Conservation (phyloP, 495 filamentous ascomycete genomes). For the Neurospora sp. region DNA sequence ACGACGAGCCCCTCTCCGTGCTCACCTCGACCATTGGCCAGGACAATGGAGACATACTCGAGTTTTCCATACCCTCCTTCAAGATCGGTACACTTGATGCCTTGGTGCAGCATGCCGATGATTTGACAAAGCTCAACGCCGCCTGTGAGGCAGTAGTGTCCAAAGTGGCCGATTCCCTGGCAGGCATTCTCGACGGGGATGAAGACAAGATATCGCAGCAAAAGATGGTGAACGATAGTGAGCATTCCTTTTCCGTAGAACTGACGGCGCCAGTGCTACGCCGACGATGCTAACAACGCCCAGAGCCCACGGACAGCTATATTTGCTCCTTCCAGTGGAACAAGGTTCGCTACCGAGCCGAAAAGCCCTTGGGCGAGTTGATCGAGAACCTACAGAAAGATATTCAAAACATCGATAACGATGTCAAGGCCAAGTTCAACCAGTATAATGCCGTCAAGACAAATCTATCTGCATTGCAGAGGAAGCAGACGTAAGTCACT, state of each 20-base stretch:
- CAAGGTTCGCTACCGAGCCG: slow-evolving; percentile 89
- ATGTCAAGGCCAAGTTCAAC: slow-evolving; percentile 84
- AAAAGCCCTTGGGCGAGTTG: slow-evolving; percentile 76
- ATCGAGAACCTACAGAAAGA: slow-evolving; percentile 85
- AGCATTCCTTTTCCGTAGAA: slow-evolving; percentile 15
- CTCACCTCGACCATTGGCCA: slow-evolving; percentile 59
- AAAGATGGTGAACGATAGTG: slow-evolving; percentile 95
- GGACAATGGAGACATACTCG: slow-evolving; percentile 66
- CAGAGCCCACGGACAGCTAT: slow-evolving; percentile 91
- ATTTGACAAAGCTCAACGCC: slow-evolving; percentile 75
- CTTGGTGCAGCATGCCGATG: slow-evolving; percentile 94
- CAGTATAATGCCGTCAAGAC: slow-evolving; percentile 89
- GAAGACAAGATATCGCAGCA: slow-evolving; percentile 73
- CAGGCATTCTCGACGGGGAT: slow-evolving; percentile 68
- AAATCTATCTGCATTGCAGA: slow-evolving; percentile 65
- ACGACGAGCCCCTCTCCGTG: slow-evolving; percentile 69
- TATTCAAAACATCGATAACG: slow-evolving; percentile 77
- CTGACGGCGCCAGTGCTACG: background rate
- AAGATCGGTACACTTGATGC: slow-evolving; percentile 96
- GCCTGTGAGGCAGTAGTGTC: slow-evolving; percentile 72
- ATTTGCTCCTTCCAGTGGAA: slow-evolving; percentile 87
- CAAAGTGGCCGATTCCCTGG: slow-evolving; percentile 82
- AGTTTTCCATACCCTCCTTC: slow-evolving; percentile 82
- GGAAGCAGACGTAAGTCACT: slow-evolving; percentile 56
- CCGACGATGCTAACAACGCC: background rate